phyloP scores from a whole-genome alignment of 2,329 filamentous ascomycete species.

The Camptophora hylomeconis region DNA sequence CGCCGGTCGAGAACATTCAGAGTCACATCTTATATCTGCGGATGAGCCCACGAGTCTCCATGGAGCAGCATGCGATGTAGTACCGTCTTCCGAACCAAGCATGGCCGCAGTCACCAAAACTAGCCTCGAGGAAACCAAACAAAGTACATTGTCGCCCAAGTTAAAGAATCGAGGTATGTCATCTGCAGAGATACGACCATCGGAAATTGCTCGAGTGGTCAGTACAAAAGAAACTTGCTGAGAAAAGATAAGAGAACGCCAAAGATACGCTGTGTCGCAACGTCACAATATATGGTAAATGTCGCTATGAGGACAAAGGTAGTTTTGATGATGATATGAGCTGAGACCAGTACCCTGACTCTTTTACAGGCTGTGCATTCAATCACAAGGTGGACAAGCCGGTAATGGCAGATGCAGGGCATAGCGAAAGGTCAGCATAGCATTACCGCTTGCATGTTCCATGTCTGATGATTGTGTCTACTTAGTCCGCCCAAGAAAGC shows the following conservation, averaged over 20 bases:
- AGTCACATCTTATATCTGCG: too few relatives aligned
- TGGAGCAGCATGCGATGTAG: slow-evolving; percentile 12
- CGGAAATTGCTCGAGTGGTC: too few relatives aligned
- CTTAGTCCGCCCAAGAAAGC: slow-evolving; percentile 14
- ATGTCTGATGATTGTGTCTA: slow-evolving; percentile 1
- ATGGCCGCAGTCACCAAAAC: slow-evolving; percentile 33
- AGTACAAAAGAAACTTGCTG: slow-evolving; percentile 3
- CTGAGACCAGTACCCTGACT: slow-evolving; percentile 6
- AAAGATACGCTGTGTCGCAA: slow-evolving; percentile 89
- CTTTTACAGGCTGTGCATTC: slow-evolving; percentile 56
- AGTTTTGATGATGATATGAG: slow-evolving; percentile 9
- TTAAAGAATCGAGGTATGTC: slow-evolving; percentile 35
- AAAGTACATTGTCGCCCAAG: slow-evolving; percentile 32
- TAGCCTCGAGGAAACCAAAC: slow-evolving; percentile 32
- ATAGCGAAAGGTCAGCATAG: slow-evolving; percentile 23
- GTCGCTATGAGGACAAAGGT: slow-evolving; percentile 80
- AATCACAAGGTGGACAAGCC: slow-evolving; percentile 48
- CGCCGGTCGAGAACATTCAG: too few relatives aligned
- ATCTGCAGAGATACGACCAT: too few relatives aligned
- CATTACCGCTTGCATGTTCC: background rate
- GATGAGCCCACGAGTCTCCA: too few relatives aligned
- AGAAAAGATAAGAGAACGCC: slow-evolving; percentile 55
- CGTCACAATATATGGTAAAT: slow-evolving; percentile 85
- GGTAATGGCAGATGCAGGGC: slow-evolving; percentile 23
- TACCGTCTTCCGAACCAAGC: slow-evolving; percentile 7